These are phyloP conservation scores for Penicillium brasilianum DNA, from an alignment of 2,329 filamentous ascomycete genomes.

Conservation along the genomic window DNA sequence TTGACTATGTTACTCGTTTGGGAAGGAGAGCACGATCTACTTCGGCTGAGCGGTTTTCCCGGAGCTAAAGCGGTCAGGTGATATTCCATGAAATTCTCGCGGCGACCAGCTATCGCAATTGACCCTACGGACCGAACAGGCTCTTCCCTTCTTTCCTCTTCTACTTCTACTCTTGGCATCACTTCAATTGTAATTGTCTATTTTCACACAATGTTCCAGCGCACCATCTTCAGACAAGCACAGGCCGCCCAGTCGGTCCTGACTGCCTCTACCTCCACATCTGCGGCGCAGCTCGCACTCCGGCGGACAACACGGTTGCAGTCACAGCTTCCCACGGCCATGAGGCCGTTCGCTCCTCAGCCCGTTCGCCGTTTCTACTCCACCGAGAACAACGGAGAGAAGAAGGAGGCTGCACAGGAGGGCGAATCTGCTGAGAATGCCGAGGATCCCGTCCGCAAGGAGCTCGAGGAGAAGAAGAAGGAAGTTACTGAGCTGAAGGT, in stretches of 20 bases:
- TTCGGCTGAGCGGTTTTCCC: constrained; percentile 22
- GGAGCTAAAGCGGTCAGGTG: constrained; percentile 27
- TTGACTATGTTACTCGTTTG: neutral
- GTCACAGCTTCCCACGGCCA: constrained; percentile 33
- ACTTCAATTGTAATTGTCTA: constrained; percentile 13
- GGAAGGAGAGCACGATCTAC: constrained; percentile 8
- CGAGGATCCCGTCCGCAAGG: constrained; percentile 61
- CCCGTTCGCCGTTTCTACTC: constrained; percentile 49
- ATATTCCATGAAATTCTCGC: constrained; percentile 28
- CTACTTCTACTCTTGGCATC: constrained; percentile 6
- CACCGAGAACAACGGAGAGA: constrained; percentile 45
- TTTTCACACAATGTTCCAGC: constrained; percentile 47
- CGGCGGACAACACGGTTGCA: constrained; percentile 43
- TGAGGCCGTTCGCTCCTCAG: constrained; percentile 42
- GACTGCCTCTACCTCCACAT: constrained; percentile 35
- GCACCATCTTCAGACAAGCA: constrained; percentile 49
- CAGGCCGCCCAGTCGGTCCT: constrained; percentile 45
- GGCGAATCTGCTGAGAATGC: constrained; percentile 51
- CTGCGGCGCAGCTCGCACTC: constrained; percentile 39
- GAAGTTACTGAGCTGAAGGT: constrained; percentile 87
- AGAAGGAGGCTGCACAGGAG: constrained; percentile 41
- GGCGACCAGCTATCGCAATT: constrained; percentile 18
- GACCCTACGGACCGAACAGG: constrained; percentile 4
- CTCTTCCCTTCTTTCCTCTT: constrained; percentile 7
- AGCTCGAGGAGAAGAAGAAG: constrained; percentile 73